Conservation (phyloP, 176 grass and related monocot genomes). For the Chrysopogon serrulatus region DNA sequence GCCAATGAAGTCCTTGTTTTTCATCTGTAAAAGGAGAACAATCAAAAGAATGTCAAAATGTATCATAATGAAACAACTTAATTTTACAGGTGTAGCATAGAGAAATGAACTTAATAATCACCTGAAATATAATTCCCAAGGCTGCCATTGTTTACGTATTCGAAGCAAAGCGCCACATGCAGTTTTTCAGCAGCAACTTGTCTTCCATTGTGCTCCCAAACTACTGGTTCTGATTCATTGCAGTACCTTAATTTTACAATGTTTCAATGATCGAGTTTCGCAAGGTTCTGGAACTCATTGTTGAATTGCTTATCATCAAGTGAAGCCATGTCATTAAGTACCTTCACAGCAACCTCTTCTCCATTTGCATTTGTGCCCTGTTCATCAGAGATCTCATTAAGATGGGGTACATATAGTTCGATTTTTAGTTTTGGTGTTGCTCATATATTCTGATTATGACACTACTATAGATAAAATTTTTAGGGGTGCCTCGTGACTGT, state of each 20-base stretch:
- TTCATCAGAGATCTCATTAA: no score
- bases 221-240: neutral
- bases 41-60: no score
- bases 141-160: neutral
- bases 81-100: no score
- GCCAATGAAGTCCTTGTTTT: no score
- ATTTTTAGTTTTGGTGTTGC: no score
- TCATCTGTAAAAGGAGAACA: no score
- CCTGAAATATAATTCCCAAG: neutral
- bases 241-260: neutral
- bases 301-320: neutral
- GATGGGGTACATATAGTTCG: no score
- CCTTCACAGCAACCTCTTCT: neutral
- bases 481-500: no score
- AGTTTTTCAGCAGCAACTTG: neutral
- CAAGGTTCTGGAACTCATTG: neutral
- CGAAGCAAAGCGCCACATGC: neutral
- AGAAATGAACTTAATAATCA: neutral
- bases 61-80: no score
- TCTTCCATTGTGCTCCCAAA: neutral
- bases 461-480: no score
- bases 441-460: no score
- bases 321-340: neutral
- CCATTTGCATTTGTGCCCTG: neutral
- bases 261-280: neutral